A percentile compares a stretch with the other conserved stretches of the same genome.
phyloP scores from a whole-genome alignment of 139 green algal genomes.

The Chlorella ohadii region DNA sequence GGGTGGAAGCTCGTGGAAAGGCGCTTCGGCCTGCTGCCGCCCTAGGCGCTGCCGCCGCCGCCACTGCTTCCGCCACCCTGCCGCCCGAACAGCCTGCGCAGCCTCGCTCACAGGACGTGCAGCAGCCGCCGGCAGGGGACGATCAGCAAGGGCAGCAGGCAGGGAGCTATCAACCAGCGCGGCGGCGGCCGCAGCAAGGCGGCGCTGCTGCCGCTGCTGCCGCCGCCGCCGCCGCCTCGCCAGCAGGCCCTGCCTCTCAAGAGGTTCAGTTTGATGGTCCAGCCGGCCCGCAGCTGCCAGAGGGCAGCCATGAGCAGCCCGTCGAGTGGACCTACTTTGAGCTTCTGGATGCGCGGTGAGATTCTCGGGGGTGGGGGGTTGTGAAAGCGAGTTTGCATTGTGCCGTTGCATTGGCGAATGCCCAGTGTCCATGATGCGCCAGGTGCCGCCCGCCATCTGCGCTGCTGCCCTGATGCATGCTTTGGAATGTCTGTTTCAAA shows the following conservation, averaged over 20 bases:
- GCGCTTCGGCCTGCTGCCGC: too few species aligned
- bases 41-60: too few species aligned
- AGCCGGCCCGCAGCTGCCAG: neutral
- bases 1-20: too few species aligned
- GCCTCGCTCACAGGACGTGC: neutral
- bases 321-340: neutral
- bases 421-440: too few species aligned
- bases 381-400: too few species aligned
- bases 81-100: neutral
- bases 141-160: neutral
- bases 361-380: too few species aligned
- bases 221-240: neutral
- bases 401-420: too few species aligned
- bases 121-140: neutral
- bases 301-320: neutral
- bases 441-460: too few species aligned
- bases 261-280: slow-evolving; percentile 14
- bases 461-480: neutral
- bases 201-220: neutral
- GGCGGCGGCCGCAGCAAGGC: neutral
- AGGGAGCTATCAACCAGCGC: neutral
- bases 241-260: neutral
- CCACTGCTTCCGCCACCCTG: neutral
- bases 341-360: slow-evolving; percentile 26
- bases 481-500: neutral